Conservation (phyloP, 2,329 filamentous ascomycete genomes). For the Elsinoe perseae region DNA sequence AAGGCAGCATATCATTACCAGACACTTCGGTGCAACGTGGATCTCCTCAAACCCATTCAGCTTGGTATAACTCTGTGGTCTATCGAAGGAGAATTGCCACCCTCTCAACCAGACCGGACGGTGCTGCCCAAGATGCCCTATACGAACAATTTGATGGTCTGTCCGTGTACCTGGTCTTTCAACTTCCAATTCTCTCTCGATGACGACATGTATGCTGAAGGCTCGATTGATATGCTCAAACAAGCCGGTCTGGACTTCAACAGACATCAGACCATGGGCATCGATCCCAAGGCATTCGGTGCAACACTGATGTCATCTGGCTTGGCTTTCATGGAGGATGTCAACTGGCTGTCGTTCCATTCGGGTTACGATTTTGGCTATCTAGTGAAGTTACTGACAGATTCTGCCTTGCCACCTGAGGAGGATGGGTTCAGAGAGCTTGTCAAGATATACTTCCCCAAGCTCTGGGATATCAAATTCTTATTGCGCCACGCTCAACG, state of each 20-base stretch:
- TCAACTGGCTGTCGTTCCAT: slow-evolving; percentile 96
- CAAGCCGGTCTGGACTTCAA: slow-evolving; percentile 89
- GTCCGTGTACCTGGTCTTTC: slow-evolving; percentile 95
- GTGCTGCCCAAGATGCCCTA: slow-evolving; percentile 45
- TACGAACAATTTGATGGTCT: slow-evolving; percentile 48
- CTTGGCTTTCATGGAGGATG: slow-evolving; percentile 75
- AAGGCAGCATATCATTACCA: slow-evolving; percentile 99
- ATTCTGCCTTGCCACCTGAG: slow-evolving; percentile 74
- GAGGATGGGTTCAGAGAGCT: slow-evolving; percentile 83
- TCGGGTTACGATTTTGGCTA: slow-evolving; percentile 98
- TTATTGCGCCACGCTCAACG: slow-evolving; percentile 80
- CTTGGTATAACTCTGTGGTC: slow-evolving; percentile 92
- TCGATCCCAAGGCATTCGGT: slow-evolving; percentile 83
- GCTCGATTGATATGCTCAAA: slow-evolving; percentile 84
- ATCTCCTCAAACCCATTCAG: slow-evolving; percentile 95
- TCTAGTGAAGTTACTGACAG: slow-evolving; percentile 84
- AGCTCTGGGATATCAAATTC: slow-evolving; percentile 93
- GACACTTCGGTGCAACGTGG: slow-evolving; percentile 92
- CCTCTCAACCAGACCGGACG: slow-evolving; percentile 51
- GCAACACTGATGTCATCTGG: slow-evolving; percentile 86
- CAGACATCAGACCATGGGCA: slow-evolving; percentile 76
- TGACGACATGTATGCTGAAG: slow-evolving; percentile 95
- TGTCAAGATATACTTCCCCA: slow-evolving; percentile 88
- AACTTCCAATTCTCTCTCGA: slow-evolving; percentile 96
- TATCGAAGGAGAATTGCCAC: slow-evolving; percentile 77